Evolutionary conservation across 805 yeast genomes (phyloP), one percentile per base, ranked within the genome.

Genomic region (Cyberlindnera galapagoensis): DNA sequence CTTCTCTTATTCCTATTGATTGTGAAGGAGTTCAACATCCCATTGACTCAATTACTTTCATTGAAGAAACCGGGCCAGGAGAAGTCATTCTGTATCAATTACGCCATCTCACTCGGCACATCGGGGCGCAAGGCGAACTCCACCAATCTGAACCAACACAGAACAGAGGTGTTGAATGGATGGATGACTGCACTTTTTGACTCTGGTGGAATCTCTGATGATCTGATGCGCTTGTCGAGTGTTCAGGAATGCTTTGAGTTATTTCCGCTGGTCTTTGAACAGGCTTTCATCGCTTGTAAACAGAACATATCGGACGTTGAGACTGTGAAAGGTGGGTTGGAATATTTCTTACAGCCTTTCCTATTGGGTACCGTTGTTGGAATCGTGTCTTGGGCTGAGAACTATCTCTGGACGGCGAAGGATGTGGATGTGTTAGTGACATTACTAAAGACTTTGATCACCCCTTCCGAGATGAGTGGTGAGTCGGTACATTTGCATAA

Each of bases 181-280:
- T 90, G 97, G 97, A 71, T 82, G 28, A 60, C 70, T 18, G 88
- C 92, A 1, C 56, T 90, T 24, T 87, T 83, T 56, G 88, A 85
- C 40, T 76, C 83, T 20, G 80, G 79, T 23, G 95, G 96, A 4
- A 74, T 88, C 22, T 79, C 94, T 0, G 97, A 90, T 56, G 88
- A 82, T 26, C 58, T 87, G 39, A 74, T 88, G 49, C 71, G 77
- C 43, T 63, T 76, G 9, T 72, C 83, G 2, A 65, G 78, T 6
- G 70, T 80, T 12, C 72, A 74, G 43, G 88, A 84, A 36, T 72
- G 82, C 31, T 71, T 81, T 39, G 65, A 67, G 22, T 57, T 88
- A 21, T 69, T 87, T 13, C 92, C 96, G 2, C 64, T 72, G 4
- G 73, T 90, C 18, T 74, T 85, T 47, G 76, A 76, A 39, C 88